A percentile compares a stretch with the other conserved stretches of the same genome.
Evolutionary conservation across 148 eudicot genomes (phyloP).

Genomic region (Simmondsia chinensis): DNA sequence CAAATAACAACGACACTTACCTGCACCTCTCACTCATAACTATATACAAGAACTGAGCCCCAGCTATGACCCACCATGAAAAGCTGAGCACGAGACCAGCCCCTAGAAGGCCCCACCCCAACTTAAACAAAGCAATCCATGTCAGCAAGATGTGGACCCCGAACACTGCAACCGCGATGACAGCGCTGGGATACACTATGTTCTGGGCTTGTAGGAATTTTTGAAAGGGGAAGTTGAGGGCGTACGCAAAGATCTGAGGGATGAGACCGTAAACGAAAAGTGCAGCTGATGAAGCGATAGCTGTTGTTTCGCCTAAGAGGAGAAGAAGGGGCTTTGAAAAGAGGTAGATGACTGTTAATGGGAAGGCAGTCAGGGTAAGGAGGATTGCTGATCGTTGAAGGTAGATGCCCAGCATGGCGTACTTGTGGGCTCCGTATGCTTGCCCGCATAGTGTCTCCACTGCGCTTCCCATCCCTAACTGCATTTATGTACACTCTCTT

Average conservation of each 20-base stretch:
- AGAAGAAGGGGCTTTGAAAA: constrained; percentile 14
- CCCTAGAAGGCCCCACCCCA: constrained; percentile 20
- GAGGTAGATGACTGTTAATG: constrained; percentile 9
- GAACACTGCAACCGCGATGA: constrained; percentile 12
- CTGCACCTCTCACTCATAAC: too few relatives aligned
- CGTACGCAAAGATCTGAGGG: constrained; percentile 36
- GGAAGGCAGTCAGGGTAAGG: constrained; percentile 9
- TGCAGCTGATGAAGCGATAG: constrained; percentile 20
- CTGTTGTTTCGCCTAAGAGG: constrained; percentile 13
- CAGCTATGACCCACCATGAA: constrained; percentile 31
- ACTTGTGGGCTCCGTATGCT: constrained; percentile 25
- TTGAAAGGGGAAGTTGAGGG: constrained; percentile 18
- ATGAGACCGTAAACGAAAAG: constrained; percentile 21
- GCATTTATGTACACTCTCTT: too few relatives aligned
- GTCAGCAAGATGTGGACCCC: constrained; percentile 13
- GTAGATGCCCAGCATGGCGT: constrained; percentile 20
- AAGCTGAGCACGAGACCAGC: constrained; percentile 23
- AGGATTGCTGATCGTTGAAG: constrained; percentile 21
- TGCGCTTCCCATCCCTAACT: constrained; percentile 37
- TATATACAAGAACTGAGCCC: constrained; percentile 14
- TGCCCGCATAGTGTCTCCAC: constrained; percentile 32
- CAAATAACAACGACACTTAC: too few relatives aligned
- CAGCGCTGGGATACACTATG: constrained; percentile 23
- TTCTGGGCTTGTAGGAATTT: constrained; percentile 34
- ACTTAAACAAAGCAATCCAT: constrained; percentile 17